Evolutionary conservation across 2,329 filamentous ascomycete species (phyloP).

Genomic region (Sporothrix curviconia): DNA sequence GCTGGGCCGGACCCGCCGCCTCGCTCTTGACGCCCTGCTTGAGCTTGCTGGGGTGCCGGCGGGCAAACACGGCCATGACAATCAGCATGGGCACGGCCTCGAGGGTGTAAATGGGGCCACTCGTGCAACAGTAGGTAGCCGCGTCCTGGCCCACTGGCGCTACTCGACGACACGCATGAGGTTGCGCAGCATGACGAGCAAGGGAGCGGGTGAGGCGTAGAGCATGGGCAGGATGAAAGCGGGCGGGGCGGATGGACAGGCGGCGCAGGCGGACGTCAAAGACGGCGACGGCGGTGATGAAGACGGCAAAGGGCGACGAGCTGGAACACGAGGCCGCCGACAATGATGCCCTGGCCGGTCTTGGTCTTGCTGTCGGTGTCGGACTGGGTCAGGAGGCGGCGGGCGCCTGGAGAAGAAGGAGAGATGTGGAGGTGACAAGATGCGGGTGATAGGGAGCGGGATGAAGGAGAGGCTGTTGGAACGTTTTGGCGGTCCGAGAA

Average conservation of each 20-base stretch:
- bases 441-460: constrained; percentile 43
- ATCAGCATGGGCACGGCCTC: not conserved
- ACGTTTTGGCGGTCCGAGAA: no score
- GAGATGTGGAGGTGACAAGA: constrained; percentile 47
- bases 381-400: constrained; percentile 25
- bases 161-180: constrained; percentile 1
- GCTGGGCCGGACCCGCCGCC: no score
- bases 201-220: not conserved
- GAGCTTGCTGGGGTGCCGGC: not conserved
- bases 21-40: not conserved
- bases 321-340: constrained; percentile 51
- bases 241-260: not conserved
- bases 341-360: constrained; percentile 45
- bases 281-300: constrained; percentile 29
- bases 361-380: constrained; percentile 25
- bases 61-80: not conserved
- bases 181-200: not conserved
- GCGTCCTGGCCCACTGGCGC: not conserved
- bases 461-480: no score
- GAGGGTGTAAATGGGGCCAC: not conserved
- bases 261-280: not conserved
- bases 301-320: constrained; percentile 51
- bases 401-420: constrained; percentile 45
- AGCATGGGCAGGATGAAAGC: not conserved
- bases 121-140: not conserved